Base-by-base conservation (phyloP, 352 stramenopile genomes). In the Heterotrichella gracilis region DNA sequence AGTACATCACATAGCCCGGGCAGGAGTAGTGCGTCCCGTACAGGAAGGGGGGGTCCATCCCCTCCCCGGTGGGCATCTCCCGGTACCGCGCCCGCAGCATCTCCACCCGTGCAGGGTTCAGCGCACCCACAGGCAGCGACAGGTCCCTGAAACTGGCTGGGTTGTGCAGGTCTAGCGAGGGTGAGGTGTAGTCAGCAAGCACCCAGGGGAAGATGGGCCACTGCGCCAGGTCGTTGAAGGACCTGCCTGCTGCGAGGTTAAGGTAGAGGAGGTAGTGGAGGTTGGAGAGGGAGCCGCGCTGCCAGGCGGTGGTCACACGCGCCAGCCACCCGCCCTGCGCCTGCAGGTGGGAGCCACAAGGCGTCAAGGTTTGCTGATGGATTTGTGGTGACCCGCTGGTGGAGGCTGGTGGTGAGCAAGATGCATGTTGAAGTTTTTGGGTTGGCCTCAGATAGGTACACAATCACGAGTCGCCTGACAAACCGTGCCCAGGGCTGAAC, bases 131-230 rank as follows among this genome's bases (percentile, higher is more conserved):
- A 20, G 93, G 92, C 71, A 97, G 97, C 2, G 78, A 82, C 17
- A 99, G 75, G 77, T 98, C 89, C 64, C 93, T 83, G 75, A 90
- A 98, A 3, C 85, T 82, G 3, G 82, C 78, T 0, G 76, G 80
- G 72, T 97, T 83, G 39, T 75, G 81, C 1, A 98, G 77, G 77
- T 98, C 87, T 23, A 98, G 79, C 14, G 79, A 83, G 22, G 85
- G 74, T 23, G 82, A 92, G 1, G 79, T 83, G 76, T 97, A 99
- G 78, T 99, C 93, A 13, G 81, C 75, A 9, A 99, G 73, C 14
- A 99, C 80, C 93, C 93, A 99, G 14, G 92, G 93, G 72, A 98
- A 97, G 3, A 98, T 88, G 17, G 93, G 91, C 76, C 99, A 99
- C 75, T 95, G 88, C 64, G 83, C 86, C 13, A 90, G 75, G 40